phyloP scores from a whole-genome alignment of 148 eudicot species.

The Arbutus unedo region DNA sequence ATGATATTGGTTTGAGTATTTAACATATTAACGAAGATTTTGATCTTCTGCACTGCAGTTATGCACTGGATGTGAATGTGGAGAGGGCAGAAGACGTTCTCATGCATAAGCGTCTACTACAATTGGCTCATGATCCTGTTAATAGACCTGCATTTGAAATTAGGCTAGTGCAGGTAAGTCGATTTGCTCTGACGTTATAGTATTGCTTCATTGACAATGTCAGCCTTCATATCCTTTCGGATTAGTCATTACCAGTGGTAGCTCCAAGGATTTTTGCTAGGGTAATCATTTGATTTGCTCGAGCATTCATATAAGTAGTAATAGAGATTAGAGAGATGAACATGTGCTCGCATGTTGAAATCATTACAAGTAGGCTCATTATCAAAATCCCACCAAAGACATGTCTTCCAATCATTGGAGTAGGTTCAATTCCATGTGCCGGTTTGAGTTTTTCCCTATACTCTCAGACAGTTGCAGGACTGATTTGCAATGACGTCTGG shows the following conservation, averaged over 20 bases:
- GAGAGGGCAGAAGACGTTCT: conserved; percentile 98
- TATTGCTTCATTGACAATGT: not conserved
- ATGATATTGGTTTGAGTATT: not conserved
- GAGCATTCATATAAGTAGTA: not conserved
- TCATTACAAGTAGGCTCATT: not conserved
- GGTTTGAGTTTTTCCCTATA: not conserved
- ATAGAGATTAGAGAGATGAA: not conserved
- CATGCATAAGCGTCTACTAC: conserved; percentile 65
- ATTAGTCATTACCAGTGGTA: not conserved
- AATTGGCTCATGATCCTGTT: conserved; percentile 78
- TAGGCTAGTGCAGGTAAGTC: conserved; percentile 87
- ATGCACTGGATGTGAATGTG: conserved; percentile 96
- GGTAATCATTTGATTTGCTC: not conserved
- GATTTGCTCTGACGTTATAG: not conserved
- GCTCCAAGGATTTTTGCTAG: not conserved
- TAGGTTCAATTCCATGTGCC: not conserved
- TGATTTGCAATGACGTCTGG: not conserved
- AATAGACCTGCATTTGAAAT: conserved; percentile 87
- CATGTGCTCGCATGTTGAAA: not conserved
- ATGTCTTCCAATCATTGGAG: not conserved
- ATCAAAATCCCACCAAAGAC: not conserved
- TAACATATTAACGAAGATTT: not conserved
- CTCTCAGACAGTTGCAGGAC: not conserved
- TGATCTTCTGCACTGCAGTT: conserved; percentile 46
- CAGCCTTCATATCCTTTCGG: not conserved